Evolutionary conservation across 2,329 filamentous ascomycete genomes (phyloP).

Genomic region (Plectosphaerella plurivora): DNA sequence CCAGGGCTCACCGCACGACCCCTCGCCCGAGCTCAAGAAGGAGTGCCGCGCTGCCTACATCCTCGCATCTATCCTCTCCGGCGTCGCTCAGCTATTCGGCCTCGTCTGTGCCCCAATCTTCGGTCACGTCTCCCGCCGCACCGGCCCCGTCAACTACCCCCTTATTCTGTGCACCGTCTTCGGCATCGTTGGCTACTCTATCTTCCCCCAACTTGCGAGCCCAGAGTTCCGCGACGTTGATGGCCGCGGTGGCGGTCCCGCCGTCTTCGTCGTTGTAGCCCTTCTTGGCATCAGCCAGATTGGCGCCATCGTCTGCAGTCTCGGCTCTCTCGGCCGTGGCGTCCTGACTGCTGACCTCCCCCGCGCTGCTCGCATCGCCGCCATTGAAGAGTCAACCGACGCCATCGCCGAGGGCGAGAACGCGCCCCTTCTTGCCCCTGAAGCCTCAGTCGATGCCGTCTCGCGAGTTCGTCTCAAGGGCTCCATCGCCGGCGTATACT

Average conservation of each 20-base stretch:
- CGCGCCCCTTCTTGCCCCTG: constrained; percentile 32
- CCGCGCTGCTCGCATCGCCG: constrained; percentile 20
- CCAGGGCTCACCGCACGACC: constrained; percentile 58
- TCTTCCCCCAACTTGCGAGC: constrained; percentile 71
- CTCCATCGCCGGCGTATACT: constrained; percentile 92
- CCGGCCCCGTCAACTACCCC: constrained; percentile 64
- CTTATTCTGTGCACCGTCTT: constrained; percentile 66
- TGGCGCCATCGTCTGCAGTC: constrained; percentile 89
- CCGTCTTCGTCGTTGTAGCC: constrained; percentile 71
- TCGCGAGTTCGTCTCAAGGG: constrained; percentile 71
- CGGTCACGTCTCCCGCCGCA: constrained; percentile 74
- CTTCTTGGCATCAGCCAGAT: constrained; percentile 92
- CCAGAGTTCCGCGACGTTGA: constrained; percentile 66
- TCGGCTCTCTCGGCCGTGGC: constrained; percentile 81
- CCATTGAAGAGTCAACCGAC: constrained; percentile 12
- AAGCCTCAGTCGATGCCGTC: constrained; percentile 20
- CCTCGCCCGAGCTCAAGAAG: constrained; percentile 71
- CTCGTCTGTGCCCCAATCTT: constrained; percentile 82
- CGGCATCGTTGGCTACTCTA: constrained; percentile 73
- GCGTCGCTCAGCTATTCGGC: constrained; percentile 81
- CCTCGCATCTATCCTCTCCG: constrained; percentile 80
- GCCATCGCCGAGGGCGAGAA: constrained; percentile 33
- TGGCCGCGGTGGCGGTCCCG: constrained; percentile 61
- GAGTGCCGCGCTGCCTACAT: constrained; percentile 85
- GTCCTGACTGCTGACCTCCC: constrained; percentile 55